Percentiles rank a stretch among this genome's conserved stretches.
Evolutionary conservation across 768 basidiomycete genomes (phyloP).

Genomic region (Russula sp.): DNA sequence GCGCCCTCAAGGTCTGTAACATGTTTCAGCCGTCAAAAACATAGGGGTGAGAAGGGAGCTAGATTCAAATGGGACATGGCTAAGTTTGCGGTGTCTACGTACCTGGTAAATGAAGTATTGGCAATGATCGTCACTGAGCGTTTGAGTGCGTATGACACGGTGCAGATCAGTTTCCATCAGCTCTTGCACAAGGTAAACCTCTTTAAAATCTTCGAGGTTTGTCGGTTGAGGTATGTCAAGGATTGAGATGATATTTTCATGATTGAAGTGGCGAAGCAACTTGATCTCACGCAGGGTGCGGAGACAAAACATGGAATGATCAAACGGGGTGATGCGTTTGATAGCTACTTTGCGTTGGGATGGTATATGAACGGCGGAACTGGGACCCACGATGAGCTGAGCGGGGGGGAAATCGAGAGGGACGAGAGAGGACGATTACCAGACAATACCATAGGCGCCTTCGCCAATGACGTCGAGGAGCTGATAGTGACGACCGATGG

Average conservation of each 20-base stretch:
- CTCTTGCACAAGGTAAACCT: constrained; percentile 74
- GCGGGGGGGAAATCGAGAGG: not conserved
- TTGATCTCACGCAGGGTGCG: constrained; percentile 92
- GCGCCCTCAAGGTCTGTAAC: constrained; percentile 74
- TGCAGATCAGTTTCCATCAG: constrained; percentile 95
- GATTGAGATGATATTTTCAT: constrained; percentile 91
- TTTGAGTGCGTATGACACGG: constrained; percentile 92
- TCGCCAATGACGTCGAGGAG: constrained; percentile 85
- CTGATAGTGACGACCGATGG: constrained; percentile 66
- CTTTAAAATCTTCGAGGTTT: constrained; percentile 67
- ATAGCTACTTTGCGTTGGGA: constrained; percentile 92
- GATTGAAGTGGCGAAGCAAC: constrained; percentile 80
- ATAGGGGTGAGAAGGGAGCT: not conserved
- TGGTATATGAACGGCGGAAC: constrained; percentile 80
- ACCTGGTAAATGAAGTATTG: constrained; percentile 98
- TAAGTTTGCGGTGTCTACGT: constrained; percentile 23
- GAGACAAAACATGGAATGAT: constrained; percentile 93
- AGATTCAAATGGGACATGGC: not conserved
- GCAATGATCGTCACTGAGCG: constrained; percentile 89
- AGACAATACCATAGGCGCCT: constrained; percentile 93
- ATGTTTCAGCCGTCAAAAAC: not conserved
- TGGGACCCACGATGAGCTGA: constrained; percentile 21
- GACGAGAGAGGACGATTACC: constrained; percentile 32
- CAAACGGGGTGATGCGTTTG: constrained; percentile 94
- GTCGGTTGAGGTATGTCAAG: constrained; percentile 87